These are phyloP conservation scores for Vitis amurensis DNA, from an alignment of 164 flowering plant genomes.

Conservation along the genomic window DNA sequence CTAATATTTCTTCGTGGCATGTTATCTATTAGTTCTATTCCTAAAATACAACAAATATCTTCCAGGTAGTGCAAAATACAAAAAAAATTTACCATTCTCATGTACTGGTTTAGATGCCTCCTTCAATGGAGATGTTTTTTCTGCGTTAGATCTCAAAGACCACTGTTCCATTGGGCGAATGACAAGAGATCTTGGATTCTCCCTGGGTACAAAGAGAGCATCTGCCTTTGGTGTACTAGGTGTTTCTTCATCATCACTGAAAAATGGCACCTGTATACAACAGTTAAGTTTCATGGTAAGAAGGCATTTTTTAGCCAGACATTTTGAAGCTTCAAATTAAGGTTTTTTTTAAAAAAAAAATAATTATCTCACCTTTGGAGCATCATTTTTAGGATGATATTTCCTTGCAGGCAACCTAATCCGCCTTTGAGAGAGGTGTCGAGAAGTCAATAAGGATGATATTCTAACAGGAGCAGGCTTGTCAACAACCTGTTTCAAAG, in stretches of 20 bases:
- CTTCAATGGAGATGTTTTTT: conserved; percentile 44
- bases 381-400: conserved; percentile 75
- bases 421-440: conserved; percentile 86
- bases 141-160: conserved; percentile 46
- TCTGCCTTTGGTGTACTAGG: conserved; percentile 94
- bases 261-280: conserved; percentile 76
- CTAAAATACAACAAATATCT: too few species aligned
- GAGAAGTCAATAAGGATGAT: conserved; percentile 79
- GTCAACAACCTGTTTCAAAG: conserved; percentile 60
- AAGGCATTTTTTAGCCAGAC: background rate
- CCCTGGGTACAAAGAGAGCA: conserved; percentile 92
- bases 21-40: too few species aligned
- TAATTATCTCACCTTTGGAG: conserved; percentile 55
- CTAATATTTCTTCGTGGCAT: too few species aligned
- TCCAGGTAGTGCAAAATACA: background rate
- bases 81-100: conserved; percentile 58
- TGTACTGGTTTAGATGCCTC: conserved; percentile 34
- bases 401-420: conserved; percentile 80
- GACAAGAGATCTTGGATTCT: conserved; percentile 88
- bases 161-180: conserved; percentile 77
- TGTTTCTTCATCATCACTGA: conserved; percentile 80
- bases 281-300: background rate
- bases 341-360: background rate
- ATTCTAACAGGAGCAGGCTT: conserved; percentile 82
- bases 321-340: too few species aligned